Evolutionary conservation across 2,329 filamentous ascomycete genomes (phyloP).

Genomic region (Byssoonygena ceratinophila): DNA sequence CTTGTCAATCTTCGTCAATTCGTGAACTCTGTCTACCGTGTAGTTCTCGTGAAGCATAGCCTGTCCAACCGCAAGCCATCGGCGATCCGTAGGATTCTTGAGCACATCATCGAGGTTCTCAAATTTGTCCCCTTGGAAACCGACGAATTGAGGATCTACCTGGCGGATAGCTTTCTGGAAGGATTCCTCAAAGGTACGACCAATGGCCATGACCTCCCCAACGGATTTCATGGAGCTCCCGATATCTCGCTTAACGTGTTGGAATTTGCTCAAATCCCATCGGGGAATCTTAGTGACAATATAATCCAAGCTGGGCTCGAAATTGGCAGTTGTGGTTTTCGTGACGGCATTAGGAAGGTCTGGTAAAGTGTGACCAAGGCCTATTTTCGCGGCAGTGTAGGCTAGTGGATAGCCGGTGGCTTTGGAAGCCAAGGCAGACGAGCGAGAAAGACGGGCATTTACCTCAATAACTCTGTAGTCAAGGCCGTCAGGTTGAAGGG

Average conservation of each 20-base stretch:
- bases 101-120: slow-evolving; percentile 84
- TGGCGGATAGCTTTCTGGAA: slow-evolving; percentile 98
- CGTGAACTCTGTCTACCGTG: slow-evolving; percentile 80
- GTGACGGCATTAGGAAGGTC: slow-evolving; percentile 97
- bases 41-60: slow-evolving; percentile 97
- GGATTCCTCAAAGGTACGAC: slow-evolving; percentile 94
- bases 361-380: slow-evolving; percentile 85
- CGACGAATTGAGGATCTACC: slow-evolving; percentile 82
- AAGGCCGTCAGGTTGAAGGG: slow-evolving; percentile 86
- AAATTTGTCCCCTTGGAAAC: slow-evolving; percentile 92
- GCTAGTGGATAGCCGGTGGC: slow-evolving; percentile 94
- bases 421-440: slow-evolving; percentile 92
- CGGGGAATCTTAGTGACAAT: slow-evolving; percentile 97
- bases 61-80: slow-evolving; percentile 95
- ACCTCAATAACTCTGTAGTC: slow-evolving; percentile 99
- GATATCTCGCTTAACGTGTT: slow-evolving; percentile 95
- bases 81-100: slow-evolving; percentile 84
- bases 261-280: slow-evolving; percentile 98
- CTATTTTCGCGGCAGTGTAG: slow-evolving; percentile 97
- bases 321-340: slow-evolving; percentile 97
- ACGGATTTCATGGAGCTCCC: slow-evolving; percentile 98
- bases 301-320: slow-evolving; percentile 94
- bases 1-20: slow-evolving; percentile 96
- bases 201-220: slow-evolving; percentile 98
- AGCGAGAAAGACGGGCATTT: slow-evolving; percentile 95